A percentile compares a stretch with the other conserved stretches of the same genome.
Evolutionary conservation across 2,329 filamentous ascomycete species (phyloP).

Genomic region (Pochonia chlamydosporia): DNA sequence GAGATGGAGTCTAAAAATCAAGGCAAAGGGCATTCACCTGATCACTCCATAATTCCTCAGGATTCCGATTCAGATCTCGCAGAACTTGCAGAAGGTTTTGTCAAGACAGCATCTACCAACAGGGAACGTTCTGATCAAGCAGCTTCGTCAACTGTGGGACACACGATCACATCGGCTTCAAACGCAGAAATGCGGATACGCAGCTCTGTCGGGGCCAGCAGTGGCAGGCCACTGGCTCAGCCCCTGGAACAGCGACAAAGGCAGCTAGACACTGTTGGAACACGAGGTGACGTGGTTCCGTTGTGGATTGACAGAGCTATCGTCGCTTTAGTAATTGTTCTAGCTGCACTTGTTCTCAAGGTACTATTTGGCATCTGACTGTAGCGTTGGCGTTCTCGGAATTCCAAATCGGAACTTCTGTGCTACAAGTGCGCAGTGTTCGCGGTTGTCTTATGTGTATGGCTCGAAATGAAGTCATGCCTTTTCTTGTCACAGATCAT

Average conservation of each 20-base stretch:
- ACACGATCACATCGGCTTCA: background rate
- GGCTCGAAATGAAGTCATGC: too few species aligned
- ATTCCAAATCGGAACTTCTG: background rate
- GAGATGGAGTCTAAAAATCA: conserved; percentile 47
- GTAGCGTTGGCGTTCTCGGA: background rate
- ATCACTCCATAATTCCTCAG: background rate
- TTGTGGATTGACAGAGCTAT: conserved; percentile 81
- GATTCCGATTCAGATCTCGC: conserved; percentile 36
- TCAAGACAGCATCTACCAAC: conserved; percentile 38
- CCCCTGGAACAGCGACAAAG: conserved; percentile 3
- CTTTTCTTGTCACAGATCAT: too few species aligned
- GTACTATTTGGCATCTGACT: conserved; percentile 31
- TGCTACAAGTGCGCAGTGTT: too few species aligned
- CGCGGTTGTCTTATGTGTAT: too few species aligned
- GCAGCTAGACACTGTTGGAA: conserved; percentile 12
- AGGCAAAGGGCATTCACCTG: background rate
- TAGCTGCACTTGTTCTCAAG: conserved; percentile 65
- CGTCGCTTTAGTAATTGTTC: conserved; percentile 60
- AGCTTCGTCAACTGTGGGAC: background rate
- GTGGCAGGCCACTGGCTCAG: background rate
- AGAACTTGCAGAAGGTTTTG: conserved; percentile 52
- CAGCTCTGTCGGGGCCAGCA: background rate
- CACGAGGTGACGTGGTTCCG: conserved; percentile 45
- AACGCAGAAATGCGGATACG: background rate
- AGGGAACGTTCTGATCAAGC: background rate